These are phyloP conservation scores for Parafenestella ontariensis DNA, from an alignment of 2,329 filamentous ascomycete species.

Conservation along the genomic window DNA sequence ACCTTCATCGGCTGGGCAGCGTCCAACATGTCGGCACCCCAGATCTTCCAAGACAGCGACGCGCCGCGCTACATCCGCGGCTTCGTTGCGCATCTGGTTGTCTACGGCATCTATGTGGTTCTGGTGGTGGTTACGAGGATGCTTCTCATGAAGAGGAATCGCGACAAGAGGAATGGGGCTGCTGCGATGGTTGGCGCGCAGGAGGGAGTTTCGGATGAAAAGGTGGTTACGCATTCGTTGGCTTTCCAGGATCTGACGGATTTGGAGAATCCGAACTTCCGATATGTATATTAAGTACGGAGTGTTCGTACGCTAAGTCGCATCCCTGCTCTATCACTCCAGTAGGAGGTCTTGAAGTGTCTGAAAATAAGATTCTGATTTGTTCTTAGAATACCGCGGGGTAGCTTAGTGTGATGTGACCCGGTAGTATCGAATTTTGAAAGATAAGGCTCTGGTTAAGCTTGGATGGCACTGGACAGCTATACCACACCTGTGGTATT, in stretches of 20 bases:
- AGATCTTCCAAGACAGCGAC: conserved; percentile 20
- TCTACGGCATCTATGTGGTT: conserved; percentile 12
- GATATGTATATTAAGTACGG: conserved; percentile 55
- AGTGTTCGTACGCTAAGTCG: no score
- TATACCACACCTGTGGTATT: no score
- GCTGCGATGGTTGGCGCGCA: background rate
- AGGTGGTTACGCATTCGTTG: conserved; percentile 50
- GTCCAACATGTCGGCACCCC: conserved; percentile 12
- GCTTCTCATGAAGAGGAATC: conserved; percentile 12
- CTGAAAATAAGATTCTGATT: no score
- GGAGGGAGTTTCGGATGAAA: background rate
- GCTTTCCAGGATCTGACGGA: conserved; percentile 68
- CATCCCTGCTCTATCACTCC: no score
- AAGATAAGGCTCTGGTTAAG: no score
- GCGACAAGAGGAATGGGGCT: background rate
- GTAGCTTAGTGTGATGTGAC: no score
- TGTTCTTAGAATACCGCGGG: no score
- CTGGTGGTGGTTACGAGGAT: conserved; percentile 7
- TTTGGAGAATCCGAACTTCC: conserved; percentile 63
- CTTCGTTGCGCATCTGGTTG: conserved; percentile 15
- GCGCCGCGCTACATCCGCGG: conserved; percentile 16
- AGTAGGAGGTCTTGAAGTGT: no score
- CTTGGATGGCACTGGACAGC: no score
- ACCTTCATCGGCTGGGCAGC: conserved; percentile 15
- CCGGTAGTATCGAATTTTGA: no score